phyloP scores from a whole-genome alignment of 305 asterid genomes.

The Fraxinus sp. region DNA sequence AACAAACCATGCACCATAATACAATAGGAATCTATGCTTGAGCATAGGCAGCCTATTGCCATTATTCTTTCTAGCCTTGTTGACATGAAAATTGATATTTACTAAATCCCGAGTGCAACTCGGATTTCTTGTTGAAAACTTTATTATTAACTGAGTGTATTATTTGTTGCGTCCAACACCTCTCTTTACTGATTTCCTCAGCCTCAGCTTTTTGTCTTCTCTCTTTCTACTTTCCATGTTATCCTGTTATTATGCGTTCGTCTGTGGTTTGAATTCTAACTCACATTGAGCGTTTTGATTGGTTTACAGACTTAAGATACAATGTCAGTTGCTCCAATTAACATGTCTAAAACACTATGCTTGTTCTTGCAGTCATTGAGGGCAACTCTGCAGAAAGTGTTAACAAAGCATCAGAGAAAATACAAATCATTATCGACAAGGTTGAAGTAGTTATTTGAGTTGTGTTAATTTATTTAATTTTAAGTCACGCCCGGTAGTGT shows the following conservation, averaged over 20 bases:
- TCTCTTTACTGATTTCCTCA: background rate
- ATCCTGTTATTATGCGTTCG: background rate
- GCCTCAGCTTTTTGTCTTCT: background rate
- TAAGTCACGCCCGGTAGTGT: background rate
- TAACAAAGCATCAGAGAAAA: constrained; percentile 58
- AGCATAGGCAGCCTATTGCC: background rate
- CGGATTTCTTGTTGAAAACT: background rate
- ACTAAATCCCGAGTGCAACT: background rate
- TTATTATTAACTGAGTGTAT: background rate
- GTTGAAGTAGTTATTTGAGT: constrained; percentile 34
- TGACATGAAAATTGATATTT: background rate
- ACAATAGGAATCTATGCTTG: background rate
- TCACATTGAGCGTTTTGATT: background rate
- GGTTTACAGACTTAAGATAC: constrained; percentile 9
- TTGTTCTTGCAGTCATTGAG: constrained; percentile 62
- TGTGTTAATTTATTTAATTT: background rate
- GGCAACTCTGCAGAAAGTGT: constrained; percentile 75
- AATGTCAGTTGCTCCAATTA: constrained; percentile 5
- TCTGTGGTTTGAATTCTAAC: background rate
- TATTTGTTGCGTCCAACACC: background rate
- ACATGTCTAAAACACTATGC: constrained; percentile 23
- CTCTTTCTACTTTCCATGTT: background rate
- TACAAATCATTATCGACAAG: constrained; percentile 61
- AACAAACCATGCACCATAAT: background rate
- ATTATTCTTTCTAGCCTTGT: background rate